A percentile compares a stretch with the other conserved stretches of the same genome.
Conservation (phyloP, 306 rosid genomes). For the Luffa aegyptiaca region DNA sequence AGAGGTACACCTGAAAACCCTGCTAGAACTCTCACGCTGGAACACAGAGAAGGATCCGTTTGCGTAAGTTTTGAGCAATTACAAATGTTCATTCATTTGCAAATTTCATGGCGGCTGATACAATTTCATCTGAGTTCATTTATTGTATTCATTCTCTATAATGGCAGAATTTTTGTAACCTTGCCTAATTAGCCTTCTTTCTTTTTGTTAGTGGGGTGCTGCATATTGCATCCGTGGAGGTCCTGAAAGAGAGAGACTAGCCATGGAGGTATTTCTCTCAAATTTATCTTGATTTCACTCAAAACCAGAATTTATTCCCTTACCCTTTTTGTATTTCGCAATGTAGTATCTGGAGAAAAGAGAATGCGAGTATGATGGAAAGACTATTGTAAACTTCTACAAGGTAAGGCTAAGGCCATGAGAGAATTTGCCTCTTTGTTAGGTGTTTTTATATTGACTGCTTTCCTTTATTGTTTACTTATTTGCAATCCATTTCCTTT, state of each 20-base stretch:
- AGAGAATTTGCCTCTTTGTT: background rate
- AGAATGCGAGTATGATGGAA: constrained; percentile 61
- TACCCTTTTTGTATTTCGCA: background rate
- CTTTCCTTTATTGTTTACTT: background rate
- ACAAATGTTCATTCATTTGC: background rate
- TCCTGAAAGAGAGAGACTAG: constrained; percentile 62
- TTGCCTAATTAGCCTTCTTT: constrained; percentile 5
- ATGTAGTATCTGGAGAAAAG: constrained; percentile 80
- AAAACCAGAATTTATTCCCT: background rate
- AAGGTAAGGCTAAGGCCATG: constrained; percentile 20
- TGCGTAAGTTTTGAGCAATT: constrained; percentile 46
- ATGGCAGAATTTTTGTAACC: background rate
- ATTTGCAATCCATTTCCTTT: background rate
- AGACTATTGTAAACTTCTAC: constrained; percentile 37
- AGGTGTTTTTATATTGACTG: background rate
- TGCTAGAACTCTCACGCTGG: constrained; percentile 88
- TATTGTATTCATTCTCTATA: background rate
- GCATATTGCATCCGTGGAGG: constrained; percentile 74
- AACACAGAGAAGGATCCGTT: constrained; percentile 54
- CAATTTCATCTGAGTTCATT: background rate
- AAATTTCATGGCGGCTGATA: background rate
- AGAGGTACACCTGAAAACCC: constrained; percentile 88
- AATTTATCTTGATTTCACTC: background rate
- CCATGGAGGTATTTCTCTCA: constrained; percentile 61
- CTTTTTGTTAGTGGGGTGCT: constrained; percentile 76